These are phyloP conservation scores for Cystobasidium tubakii DNA, from an alignment of 768 basidiomycete genomes.

Conservation along the genomic window DNA sequence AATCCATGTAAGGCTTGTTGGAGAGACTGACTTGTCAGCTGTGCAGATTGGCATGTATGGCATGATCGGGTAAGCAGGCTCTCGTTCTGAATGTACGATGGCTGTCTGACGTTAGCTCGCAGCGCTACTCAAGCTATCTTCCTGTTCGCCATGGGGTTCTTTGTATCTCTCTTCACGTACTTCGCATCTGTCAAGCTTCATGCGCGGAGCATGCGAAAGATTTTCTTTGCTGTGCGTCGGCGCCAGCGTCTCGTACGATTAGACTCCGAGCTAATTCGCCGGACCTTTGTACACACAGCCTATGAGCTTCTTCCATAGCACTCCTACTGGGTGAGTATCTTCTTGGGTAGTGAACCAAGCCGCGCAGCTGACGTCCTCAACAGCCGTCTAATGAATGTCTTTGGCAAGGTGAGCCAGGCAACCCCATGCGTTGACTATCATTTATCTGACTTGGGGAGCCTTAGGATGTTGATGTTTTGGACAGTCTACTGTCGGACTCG, in stretches of 20 bases:
- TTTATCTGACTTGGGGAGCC: not conserved
- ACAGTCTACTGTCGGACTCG: constrained; percentile 62
- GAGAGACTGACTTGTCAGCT: not conserved
- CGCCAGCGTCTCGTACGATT: constrained; percentile 51
- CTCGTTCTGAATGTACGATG: not conserved
- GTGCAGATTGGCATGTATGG: constrained; percentile 42
- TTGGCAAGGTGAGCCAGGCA: constrained; percentile 31
- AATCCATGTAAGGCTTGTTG: constrained; percentile 44
- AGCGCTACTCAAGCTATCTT: not conserved
- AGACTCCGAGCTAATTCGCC: no score
- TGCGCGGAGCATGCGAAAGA: constrained; percentile 51
- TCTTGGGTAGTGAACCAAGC: not conserved
- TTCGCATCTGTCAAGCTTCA: constrained; percentile 69
- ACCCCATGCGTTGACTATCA: no score
- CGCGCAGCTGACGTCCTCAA: not conserved
- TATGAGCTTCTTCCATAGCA: constrained; percentile 79
- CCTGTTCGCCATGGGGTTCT: constrained; percentile 24
- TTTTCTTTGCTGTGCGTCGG: constrained; percentile 24
- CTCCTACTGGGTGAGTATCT: constrained; percentile 42
- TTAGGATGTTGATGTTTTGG: constrained; percentile 61
- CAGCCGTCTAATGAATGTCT: constrained; percentile 46
- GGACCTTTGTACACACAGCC: constrained; percentile 62
- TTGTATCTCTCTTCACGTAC: constrained; percentile 60
- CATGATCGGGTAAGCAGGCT: constrained; percentile 34
- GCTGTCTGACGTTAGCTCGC: constrained; percentile 57